Evolutionary conservation across 352 stramenopile genomes (phyloP), one percentile per base, ranked within the genome.

Genomic region (Thraustochytrium sp.): DNA sequence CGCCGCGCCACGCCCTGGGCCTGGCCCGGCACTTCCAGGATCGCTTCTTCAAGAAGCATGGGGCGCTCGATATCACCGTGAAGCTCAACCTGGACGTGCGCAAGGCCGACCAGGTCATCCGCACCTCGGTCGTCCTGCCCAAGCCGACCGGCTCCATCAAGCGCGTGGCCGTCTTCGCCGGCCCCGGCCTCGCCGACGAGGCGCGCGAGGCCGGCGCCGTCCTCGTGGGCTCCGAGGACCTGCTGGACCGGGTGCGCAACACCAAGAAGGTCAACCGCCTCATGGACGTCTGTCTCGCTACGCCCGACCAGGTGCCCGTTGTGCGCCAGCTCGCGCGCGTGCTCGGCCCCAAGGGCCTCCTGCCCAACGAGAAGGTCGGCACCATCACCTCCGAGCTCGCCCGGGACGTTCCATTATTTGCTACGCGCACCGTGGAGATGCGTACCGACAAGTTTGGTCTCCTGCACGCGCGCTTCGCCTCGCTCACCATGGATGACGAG

Each of bases 301-400:
- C 93, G 29, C 94, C 94, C 2, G 90, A 97, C 74, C 96, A 98
- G 92, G 89, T 94, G 18, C 85, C 96, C 37, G 91, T 99, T n/a
- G 92, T 92, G 53, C 90, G 93, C 36, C 46, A 80, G 49, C 90
- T 98, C 65, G 96, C 94, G 31, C 89, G 95, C 75, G 89, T 98
- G 44, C 90, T 99, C 36, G 96, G 96, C 84, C 96, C 96, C 34
- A 91, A 96, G 73, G 96, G 96, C 36, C 85, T 99, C 18, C 98
- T 99, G 95, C 96, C 96, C 48, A 99, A 98, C 89, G 92, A 94
- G 3, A 99, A 99, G 91, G 88, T 98, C 21, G 95, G 95, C 34
- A 99, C 95, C 9, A 93, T 99, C 51, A 97, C 94, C 38, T 88
- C 91, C 82, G 93, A 98, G 44, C 92, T 97, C 26, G 89, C 88